Evolutionary conservation across 495 filamentous ascomycete genomes (phyloP).

Genomic region (Jackrogersella minutella): DNA sequence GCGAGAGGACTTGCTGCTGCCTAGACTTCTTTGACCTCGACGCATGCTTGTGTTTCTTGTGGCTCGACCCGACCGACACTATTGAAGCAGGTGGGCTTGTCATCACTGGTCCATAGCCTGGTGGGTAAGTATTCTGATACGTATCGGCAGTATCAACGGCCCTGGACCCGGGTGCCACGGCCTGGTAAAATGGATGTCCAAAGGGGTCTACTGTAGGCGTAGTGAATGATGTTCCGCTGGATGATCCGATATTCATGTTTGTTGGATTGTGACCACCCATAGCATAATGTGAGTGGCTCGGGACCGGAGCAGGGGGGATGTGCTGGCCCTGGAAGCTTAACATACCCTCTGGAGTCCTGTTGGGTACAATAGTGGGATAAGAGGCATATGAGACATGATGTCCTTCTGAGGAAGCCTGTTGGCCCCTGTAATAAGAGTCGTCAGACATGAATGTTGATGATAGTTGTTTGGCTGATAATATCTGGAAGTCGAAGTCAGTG

Average conservation of each 20-base stretch:
- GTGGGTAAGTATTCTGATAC: constrained; percentile 37
- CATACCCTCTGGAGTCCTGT: constrained; percentile 31
- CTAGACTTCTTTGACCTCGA: constrained; percentile 23
- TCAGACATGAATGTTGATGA: constrained; percentile 35
- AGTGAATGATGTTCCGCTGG: constrained; percentile 33
- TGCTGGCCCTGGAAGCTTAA: constrained; percentile 38
- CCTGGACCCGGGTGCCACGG: constrained; percentile 31
- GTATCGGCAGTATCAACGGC: constrained; percentile 26
- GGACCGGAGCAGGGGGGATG: constrained; percentile 28
- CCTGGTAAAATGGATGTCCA: constrained; percentile 37
- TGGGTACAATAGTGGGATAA: constrained; percentile 28
- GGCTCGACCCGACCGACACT: constrained; percentile 22
- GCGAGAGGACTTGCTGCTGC: constrained; percentile 32
- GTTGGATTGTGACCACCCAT: constrained; percentile 31
- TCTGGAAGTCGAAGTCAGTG: constrained; percentile 32
- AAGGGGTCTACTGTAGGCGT: constrained; percentile 34
- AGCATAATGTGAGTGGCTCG: constrained; percentile 31
- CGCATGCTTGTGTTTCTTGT: constrained; percentile 33
- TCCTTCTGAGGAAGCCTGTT: constrained; percentile 21
- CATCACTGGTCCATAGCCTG: constrained; percentile 32
- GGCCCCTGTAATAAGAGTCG: constrained; percentile 34
- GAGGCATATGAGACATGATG: constrained; percentile 35
- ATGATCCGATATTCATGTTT: constrained; percentile 35
- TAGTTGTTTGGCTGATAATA: constrained; percentile 37
- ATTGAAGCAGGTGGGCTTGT: constrained; percentile 33